Evolutionary conservation across 805 yeast species (phyloP), one percentile per base, ranked within the genome.

Genomic region (Lipomyces starkeyi): DNA sequence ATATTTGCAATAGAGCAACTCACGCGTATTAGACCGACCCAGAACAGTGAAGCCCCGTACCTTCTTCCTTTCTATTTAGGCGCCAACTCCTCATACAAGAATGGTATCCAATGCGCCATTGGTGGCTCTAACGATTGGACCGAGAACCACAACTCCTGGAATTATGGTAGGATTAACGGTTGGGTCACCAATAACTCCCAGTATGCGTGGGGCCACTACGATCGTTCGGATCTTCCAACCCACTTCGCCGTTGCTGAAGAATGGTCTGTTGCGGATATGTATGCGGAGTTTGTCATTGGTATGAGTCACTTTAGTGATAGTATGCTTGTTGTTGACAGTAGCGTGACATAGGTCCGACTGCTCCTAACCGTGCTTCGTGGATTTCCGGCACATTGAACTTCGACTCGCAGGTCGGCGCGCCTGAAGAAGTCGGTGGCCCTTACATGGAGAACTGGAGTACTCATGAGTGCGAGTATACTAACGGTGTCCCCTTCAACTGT

Each of bases 91-190:
- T 32, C 62, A 34, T 74, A 72, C 65, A 57, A 63, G 25, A 71
- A 68, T 34, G 62, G 71, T 25, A 71, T 62, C 61, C 76, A 75
- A 63, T 75, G 76, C 65, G 61, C 66, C 22, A 17, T 54, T 22
- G 75, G 66, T 37, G 77, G 76, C 13, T 73, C 76, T 47, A 75
- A 75, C 59, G 75, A 69, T 65, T 74, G 76, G 76, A 63, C 69
- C 49, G 63, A 67, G 25, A 74, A 74, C 67, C 76, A 71, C 62
- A 61, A 65, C 34, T 72, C 76, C 25, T 73, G 75, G 75, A 69
- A 73, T 57, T 54, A 64, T 29, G 77, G 76, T n/a, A 57, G 43
- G 13, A 65, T 71, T 34, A 67, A 74, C 61, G 72, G 68, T 6
- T 74, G 76, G 76, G 75, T 71, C 29, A 70, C 71, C 49, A 67